Evolutionary conservation across 208 protist species (phyloP).

Genomic region (Trypanosoma mega): DNA sequence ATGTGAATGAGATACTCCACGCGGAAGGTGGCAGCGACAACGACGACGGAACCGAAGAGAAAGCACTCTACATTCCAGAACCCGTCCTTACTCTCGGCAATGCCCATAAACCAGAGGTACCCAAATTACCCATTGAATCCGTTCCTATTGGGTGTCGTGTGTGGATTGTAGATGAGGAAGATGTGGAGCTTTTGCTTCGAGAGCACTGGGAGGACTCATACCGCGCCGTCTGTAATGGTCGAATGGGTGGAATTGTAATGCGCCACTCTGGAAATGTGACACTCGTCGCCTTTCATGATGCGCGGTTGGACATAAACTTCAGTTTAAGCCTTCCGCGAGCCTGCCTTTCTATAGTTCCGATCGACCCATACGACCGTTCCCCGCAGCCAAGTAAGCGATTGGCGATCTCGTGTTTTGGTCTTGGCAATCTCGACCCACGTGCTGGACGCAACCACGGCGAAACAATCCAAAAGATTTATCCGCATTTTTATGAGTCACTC

Average conservation of each 20-base stretch:
- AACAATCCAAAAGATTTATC: slow-evolving; percentile 3
- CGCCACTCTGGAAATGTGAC: slow-evolving; percentile 64
- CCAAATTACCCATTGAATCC: slow-evolving; percentile 35
- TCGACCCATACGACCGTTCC: slow-evolving; percentile 60
- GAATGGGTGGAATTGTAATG: slow-evolving; percentile 45
- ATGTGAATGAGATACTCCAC: slow-evolving; percentile 5
- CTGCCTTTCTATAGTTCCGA: slow-evolving; percentile 53
- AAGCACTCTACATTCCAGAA: slow-evolving; percentile 63
- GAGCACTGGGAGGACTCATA: slow-evolving; percentile 60
- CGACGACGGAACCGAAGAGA: slow-evolving; percentile 15
- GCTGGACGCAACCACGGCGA: slow-evolving; percentile 3
- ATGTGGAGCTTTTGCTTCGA: slow-evolving; percentile 66
- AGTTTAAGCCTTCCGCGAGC: slow-evolving; percentile 56
- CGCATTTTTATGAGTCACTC: slow-evolving; percentile 34
- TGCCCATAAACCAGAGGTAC: slow-evolving; percentile 38
- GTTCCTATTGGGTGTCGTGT: slow-evolving; percentile 49
- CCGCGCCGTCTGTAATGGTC: slow-evolving; percentile 69
- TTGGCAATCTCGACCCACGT: slow-evolving; percentile 45
- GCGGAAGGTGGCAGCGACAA: background rate
- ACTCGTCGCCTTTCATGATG: slow-evolving; percentile 52
- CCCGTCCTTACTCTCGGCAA: slow-evolving; percentile 47
- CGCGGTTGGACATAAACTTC: slow-evolving; percentile 33
- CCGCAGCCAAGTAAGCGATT: slow-evolving; percentile 26
- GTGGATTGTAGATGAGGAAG: slow-evolving; percentile 83
- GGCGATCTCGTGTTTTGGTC: slow-evolving; percentile 33